These are phyloP conservation scores for Diaporthe sp. DNA, from an alignment of 2,329 filamentous ascomycete species.

Conservation along the genomic window DNA sequence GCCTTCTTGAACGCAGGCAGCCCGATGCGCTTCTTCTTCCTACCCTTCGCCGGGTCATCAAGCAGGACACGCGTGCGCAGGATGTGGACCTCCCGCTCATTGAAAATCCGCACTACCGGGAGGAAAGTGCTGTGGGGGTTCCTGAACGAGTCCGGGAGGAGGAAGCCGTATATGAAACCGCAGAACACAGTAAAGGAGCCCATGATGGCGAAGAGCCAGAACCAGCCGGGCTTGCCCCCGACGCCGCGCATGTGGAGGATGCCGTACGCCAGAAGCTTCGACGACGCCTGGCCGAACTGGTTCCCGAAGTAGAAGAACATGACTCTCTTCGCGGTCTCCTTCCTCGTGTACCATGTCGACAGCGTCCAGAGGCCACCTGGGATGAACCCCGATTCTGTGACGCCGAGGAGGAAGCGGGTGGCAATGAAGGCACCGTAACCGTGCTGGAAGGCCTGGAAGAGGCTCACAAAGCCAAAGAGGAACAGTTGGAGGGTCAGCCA, in stretches of 20 bases:
- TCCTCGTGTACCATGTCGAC: constrained; percentile 62
- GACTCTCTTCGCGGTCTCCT: constrained; percentile 61
- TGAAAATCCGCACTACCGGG: constrained; percentile 36
- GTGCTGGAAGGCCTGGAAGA: constrained; percentile 57
- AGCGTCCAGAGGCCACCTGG: constrained; percentile 63
- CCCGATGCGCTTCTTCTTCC: constrained; percentile 49
- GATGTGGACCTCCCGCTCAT: constrained; percentile 50
- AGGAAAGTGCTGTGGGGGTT: constrained; percentile 26
- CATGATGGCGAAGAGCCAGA: constrained; percentile 50
- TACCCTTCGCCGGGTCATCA: constrained; percentile 54
- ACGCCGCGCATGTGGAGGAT: constrained; percentile 54
- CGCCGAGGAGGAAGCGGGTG: constrained; percentile 55
- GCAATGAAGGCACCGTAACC: constrained; percentile 54
- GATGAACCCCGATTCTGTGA: constrained; percentile 60
- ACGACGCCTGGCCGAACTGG: constrained; percentile 55
- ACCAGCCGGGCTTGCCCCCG: constrained; percentile 50
- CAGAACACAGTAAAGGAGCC: constrained; percentile 54
- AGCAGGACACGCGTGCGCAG: constrained; percentile 51
- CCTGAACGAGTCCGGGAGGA: constrained; percentile 48
- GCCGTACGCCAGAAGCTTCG: constrained; percentile 59
- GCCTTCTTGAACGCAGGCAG: constrained; percentile 51
- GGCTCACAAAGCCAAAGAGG: constrained; percentile 52
- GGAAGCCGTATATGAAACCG: constrained; percentile 49
- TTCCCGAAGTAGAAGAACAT: constrained; percentile 62
- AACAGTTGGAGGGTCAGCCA: constrained; percentile 46